Evolutionary conservation across 2,329 filamentous ascomycete genomes (phyloP).

Genomic region (Hirsutella minnesotensis): DNA sequence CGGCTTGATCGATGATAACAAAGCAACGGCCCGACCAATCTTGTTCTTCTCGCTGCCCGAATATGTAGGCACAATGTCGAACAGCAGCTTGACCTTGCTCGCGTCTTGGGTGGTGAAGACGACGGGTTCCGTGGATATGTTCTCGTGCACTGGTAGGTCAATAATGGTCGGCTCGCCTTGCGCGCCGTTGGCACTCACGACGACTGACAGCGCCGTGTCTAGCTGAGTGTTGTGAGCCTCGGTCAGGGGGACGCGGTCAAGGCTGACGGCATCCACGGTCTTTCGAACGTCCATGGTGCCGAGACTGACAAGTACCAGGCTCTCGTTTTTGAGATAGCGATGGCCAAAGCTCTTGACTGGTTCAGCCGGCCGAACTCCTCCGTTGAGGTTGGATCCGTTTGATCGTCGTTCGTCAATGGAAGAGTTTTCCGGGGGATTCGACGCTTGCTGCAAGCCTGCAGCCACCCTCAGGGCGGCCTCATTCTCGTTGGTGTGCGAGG

Average conservation of each 20-base stretch:
- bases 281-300: slow-evolving; percentile 93
- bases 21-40: slow-evolving; percentile 77
- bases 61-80: slow-evolving; percentile 93
- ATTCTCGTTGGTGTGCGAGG: slow-evolving; percentile 30
- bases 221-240: slow-evolving; percentile 88
- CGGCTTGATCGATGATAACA: slow-evolving; percentile 77
- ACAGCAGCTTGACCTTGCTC: slow-evolving; percentile 75
- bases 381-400: slow-evolving; percentile 28
- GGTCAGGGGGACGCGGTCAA: slow-evolving; percentile 78
- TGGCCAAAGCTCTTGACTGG: slow-evolving; percentile 93
- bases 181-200: slow-evolving; percentile 77
- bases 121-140: slow-evolving; percentile 86
- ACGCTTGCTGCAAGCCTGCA: slow-evolving; percentile 4
- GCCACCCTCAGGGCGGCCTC: slow-evolving; percentile 14
- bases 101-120: slow-evolving; percentile 73
- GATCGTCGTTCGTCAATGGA: slow-evolving; percentile 52
- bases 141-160: slow-evolving; percentile 87
- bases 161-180: slow-evolving; percentile 79
- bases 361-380: slow-evolving; percentile 46
- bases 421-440: slow-evolving; percentile 33
- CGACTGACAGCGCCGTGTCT: slow-evolving; percentile 84
- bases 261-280: slow-evolving; percentile 63
- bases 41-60: slow-evolving; percentile 80
- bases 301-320: slow-evolving; percentile 82
- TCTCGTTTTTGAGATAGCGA: slow-evolving; percentile 80